phyloP scores from a whole-genome alignment of 257 asterid genomes.

The Craterostigma plantagineum region DNA sequence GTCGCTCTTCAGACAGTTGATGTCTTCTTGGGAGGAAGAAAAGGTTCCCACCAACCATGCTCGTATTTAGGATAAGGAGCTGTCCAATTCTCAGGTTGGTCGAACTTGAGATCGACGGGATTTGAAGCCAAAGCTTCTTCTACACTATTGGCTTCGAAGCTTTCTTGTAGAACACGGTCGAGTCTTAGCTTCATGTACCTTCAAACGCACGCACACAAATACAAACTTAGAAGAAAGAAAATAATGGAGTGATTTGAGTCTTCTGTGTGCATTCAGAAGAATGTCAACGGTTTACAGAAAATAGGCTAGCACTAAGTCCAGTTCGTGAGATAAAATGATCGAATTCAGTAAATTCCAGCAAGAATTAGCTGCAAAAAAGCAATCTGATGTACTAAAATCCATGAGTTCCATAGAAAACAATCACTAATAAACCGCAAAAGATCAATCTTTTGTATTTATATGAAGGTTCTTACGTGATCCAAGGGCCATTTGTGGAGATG shows the following conservation, averaged over 20 bases:
- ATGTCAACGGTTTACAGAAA: no score
- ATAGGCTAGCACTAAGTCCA: no score
- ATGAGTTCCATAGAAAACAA: no score
- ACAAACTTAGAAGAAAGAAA: neutral
- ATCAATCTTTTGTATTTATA: neutral
- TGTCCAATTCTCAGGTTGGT: conserved; percentile 65
- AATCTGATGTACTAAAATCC: no score
- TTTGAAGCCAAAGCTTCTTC: conserved; percentile 76
- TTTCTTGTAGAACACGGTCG: conserved; percentile 71
- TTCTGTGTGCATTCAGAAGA: no score
- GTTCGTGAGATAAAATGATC: no score
- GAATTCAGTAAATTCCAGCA: no score
- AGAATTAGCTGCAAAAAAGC: no score
- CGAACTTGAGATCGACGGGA: conserved; percentile 46
- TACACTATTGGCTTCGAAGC: conserved; percentile 49
- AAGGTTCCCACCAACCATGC: conserved; percentile 82
- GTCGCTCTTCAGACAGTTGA: conserved; percentile 26
- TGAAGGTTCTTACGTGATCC: conserved; percentile 59
- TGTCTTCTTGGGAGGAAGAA: conserved; percentile 40
- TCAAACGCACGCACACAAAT: conserved; percentile 3
- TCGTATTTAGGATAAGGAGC: conserved; percentile 86
- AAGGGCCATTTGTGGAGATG: conserved; percentile 71
- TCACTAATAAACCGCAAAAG: no score
- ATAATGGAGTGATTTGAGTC: no score
- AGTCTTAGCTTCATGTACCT: conserved; percentile 86